phyloP scores from a whole-genome alignment of 352 stramenopile genomes.

The Phytophthora brassicae region DNA sequence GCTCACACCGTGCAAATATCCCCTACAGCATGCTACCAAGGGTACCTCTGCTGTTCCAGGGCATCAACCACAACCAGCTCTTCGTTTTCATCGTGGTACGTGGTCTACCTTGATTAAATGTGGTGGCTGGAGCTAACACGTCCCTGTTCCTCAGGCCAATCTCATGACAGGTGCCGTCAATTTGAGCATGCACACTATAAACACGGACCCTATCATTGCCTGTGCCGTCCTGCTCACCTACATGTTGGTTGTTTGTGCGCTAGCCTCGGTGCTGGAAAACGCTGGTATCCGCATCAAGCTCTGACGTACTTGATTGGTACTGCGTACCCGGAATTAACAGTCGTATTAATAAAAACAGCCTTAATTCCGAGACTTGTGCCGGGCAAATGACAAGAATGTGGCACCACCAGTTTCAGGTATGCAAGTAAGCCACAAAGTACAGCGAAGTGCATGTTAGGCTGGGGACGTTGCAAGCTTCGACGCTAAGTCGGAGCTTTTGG shows the following conservation, averaged over 20 bases:
- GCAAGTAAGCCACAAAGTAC: no score
- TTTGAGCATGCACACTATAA: conserved; percentile 82
- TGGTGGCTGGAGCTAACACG: background rate
- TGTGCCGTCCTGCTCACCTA: conserved; percentile 55
- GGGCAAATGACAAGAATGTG: conserved; percentile 9
- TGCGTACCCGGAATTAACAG: conserved; percentile 18
- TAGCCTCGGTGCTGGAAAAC: conserved; percentile 60
- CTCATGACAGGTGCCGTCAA: conserved; percentile 77
- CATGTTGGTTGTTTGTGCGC: conserved; percentile 60
- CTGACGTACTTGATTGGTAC: conserved; percentile 13
- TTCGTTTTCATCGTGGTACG: conserved; percentile 82
- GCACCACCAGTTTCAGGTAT: conserved; percentile 7
- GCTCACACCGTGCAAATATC: background rate
- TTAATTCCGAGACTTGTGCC: background rate
- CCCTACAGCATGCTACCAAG: conserved; percentile 57
- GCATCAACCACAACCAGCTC: conserved; percentile 82
- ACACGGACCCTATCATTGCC: conserved; percentile 42
- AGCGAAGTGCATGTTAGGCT: no score
- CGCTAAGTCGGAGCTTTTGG: no score
- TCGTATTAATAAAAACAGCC: conserved; percentile 12
- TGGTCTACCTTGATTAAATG: background rate
- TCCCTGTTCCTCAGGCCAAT: conserved; percentile 53
- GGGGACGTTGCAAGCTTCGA: no score
- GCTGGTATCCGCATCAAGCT: conserved; percentile 72
- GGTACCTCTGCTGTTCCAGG: conserved; percentile 65